Percentiles rank a stretch among this genome's conserved stretches.
These are phyloP conservation scores for Polygonum aviculare DNA, from an alignment of 148 eudicot species.

Conservation along the genomic window DNA sequence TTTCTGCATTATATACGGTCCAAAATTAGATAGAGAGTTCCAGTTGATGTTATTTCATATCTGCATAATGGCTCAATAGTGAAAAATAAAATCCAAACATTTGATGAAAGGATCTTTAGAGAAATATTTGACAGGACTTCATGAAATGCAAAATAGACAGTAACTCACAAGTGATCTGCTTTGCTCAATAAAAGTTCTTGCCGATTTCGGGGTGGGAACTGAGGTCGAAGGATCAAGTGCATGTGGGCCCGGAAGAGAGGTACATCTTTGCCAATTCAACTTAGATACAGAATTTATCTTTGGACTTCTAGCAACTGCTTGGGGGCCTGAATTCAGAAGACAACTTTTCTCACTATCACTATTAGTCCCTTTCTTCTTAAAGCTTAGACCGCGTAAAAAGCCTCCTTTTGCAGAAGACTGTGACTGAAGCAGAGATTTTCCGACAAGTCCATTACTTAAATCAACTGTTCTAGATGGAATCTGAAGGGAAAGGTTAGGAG, in stretches of 20 bases:
- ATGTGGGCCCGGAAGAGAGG: constrained; percentile 76
- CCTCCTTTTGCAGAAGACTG: constrained; percentile 34
- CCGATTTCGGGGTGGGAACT: constrained; percentile 54
- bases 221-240: constrained; percentile 48
- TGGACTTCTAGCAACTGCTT: constrained; percentile 41
- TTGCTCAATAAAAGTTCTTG: constrained; percentile 53
- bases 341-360: constrained; percentile 55
- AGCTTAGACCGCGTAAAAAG: constrained; percentile 67
- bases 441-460: constrained; percentile 37
- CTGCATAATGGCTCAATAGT: background rate
- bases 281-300: constrained; percentile 23
- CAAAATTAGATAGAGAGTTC: background rate
- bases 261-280: constrained; percentile 50
- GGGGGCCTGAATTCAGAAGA: constrained; percentile 39
- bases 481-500: constrained; percentile 57
- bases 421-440: constrained; percentile 34
- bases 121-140: background rate
- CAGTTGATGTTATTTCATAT: background rate
- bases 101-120: background rate
- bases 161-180: constrained; percentile 43
- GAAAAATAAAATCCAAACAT: background rate
- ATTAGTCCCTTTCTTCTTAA: constrained; percentile 42
- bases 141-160: background rate
- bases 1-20: constrained; percentile 30
- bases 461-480: constrained; percentile 52